phyloP scores from a whole-genome alignment of 441 rosid species.

The Pelargonium australe region DNA sequence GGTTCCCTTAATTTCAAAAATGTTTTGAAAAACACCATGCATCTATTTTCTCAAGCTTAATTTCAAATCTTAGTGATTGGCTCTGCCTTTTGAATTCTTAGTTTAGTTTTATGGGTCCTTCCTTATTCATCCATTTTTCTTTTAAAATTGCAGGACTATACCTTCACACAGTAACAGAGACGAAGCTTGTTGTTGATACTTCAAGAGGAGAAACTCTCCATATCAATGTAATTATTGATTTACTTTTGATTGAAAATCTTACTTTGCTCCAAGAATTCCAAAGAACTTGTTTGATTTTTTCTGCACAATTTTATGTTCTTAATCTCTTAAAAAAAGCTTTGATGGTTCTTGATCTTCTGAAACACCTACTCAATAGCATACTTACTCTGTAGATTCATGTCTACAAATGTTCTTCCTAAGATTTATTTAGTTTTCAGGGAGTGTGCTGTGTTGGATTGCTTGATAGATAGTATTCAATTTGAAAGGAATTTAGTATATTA shows the following conservation, averaged over 20 bases:
- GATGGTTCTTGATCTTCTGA: neutral
- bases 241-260: neutral
- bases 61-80: neutral
- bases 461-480: neutral
- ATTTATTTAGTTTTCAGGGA: neutral
- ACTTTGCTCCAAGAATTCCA: neutral
- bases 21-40: neutral
- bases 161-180: constrained; percentile 69
- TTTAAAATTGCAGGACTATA: constrained; percentile 49
- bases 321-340: neutral
- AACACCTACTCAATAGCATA: neutral
- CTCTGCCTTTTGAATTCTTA: neutral
- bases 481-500: neutral
- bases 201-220: constrained; percentile 84
- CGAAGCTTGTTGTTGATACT: constrained; percentile 86
- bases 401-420: neutral
- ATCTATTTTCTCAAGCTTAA: neutral
- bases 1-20: neutral
- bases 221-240: constrained; percentile 53
- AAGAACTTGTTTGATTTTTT: neutral
- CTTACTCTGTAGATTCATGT: neutral
- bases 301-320: too few species aligned
- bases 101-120: neutral
- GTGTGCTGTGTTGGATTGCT: neutral
- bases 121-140: neutral